Conservation (phyloP, 768 basidiomycete genomes). For the Mrakia hoshinonis region DNA sequence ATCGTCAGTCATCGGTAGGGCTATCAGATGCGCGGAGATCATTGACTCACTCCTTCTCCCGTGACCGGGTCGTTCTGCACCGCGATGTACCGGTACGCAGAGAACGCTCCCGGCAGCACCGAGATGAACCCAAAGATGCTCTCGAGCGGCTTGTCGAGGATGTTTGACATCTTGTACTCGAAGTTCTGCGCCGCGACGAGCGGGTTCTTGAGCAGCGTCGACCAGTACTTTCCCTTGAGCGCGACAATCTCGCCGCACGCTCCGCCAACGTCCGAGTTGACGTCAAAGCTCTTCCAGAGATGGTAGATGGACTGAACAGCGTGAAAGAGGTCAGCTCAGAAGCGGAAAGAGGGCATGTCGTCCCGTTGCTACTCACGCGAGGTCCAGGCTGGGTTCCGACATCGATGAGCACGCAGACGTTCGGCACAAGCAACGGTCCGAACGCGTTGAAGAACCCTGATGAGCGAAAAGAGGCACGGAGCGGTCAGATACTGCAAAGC, state of each 20-base stretch:
- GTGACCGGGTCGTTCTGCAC: conserved; percentile 49
- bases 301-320: background rate
- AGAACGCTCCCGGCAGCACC: conserved; percentile 29
- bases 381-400: conserved; percentile 30
- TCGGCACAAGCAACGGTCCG: conserved; percentile 18
- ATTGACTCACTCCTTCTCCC: conserved; percentile 24
- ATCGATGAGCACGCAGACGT: conserved; percentile 30
- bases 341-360: background rate
- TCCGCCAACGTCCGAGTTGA: conserved; percentile 29
- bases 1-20: conserved; percentile 74
- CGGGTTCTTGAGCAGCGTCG: conserved; percentile 25
- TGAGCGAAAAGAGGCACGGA: background rate
- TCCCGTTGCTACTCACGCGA: background rate
- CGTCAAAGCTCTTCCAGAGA: conserved; percentile 27
- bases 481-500: background rate
- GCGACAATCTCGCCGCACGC: conserved; percentile 30
- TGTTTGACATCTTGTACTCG: conserved; percentile 53
- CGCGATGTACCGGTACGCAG: conserved; percentile 57
- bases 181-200: conserved; percentile 30
- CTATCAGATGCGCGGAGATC: background rate
- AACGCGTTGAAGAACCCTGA: conserved; percentile 30
- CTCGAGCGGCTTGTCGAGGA: conserved; percentile 50
- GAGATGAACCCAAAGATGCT: conserved; percentile 58
- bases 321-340: background rate
- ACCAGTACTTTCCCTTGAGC: conserved; percentile 28